A percentile compares a stretch with the other conserved stretches of the same genome.
phyloP scores from a whole-genome alignment of 2,329 filamentous ascomycete genomes.

The Septoria petroselini region DNA sequence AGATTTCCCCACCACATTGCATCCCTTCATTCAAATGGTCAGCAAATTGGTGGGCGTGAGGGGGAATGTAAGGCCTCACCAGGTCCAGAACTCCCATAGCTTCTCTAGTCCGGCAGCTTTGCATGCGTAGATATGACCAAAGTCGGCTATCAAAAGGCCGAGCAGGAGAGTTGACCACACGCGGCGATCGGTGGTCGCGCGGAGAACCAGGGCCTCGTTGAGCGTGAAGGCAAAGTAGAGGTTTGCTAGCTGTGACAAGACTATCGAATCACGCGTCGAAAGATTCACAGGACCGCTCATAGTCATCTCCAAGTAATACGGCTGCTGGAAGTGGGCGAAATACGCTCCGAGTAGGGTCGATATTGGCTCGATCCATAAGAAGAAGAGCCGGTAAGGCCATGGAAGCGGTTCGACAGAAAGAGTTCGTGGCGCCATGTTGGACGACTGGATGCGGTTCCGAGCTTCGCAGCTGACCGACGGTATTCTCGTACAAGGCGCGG shows the following conservation, averaged over 20 bases:
- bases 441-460: not conserved
- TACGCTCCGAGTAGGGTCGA: conserved; percentile 54
- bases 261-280: conserved; percentile 58
- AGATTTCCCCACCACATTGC: conserved; percentile 39
- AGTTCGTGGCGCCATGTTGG: conserved; percentile 4
- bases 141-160: conserved; percentile 68
- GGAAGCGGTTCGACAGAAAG: conserved; percentile 47
- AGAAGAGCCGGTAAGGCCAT: conserved; percentile 65
- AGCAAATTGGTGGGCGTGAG: too few relatives aligned
- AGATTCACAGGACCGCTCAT: conserved; percentile 45
- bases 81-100: conserved; percentile 38
- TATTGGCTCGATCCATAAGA: conserved; percentile 67
- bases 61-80: conserved; percentile 28
- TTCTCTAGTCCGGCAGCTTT: conserved; percentile 56
- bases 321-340: conserved; percentile 51
- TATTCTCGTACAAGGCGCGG: not conserved
- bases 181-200: conserved; percentile 62
- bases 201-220: conserved; percentile 72
- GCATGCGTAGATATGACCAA: conserved; percentile 71
- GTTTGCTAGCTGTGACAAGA: conserved; percentile 72
- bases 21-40: conserved; percentile 20
- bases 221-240: conserved; percentile 74
- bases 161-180: conserved; percentile 69
- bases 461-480: conserved; percentile 4
- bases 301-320: conserved; percentile 56